Base-by-base conservation (phyloP, 129 eudicot species). In the Chrysanthemum makinoi region DNA sequence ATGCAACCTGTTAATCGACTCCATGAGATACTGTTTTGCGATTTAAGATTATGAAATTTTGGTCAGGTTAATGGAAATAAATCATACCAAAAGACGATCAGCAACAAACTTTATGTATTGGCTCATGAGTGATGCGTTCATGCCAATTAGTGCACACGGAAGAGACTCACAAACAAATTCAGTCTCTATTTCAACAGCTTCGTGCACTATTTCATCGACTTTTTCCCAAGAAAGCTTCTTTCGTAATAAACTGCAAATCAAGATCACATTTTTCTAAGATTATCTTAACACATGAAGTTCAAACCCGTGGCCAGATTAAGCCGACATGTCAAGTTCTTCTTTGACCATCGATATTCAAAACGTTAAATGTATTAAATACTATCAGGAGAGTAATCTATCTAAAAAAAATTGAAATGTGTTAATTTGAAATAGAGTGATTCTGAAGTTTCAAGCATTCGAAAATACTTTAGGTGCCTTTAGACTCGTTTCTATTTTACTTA, bases 61-160 rank as follows among this genome's bases (percentile, higher is more conserved):
- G 57, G 57, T 52, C n/a, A 52, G 3, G 20, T 63, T 6, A 63
- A 15, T 11, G 55, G 54, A 64, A 12, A 47, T 26, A 47, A 65
- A 61, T 46, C 72, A 15, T 80, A 88, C 97, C 97, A 91, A 80
- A 44, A 91, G 85, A 20, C 85, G 83, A 75, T 88, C 96, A 71
- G 96, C 96, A 59, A 87, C 91, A 69, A 91, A 88, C 77, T 91
- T 84, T 26, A 91, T 88, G 73, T 91, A 91, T 67, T 86, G 95
- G 76, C 95, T 86, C 97, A 91, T 91, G 30, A 91, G 80, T 15
- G 71, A 62, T 39, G 95, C 76, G 49, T 91, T 91, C 97, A 91
- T 91, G 78, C 97, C 97, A 75, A 91, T 84, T 20, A 91, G 75
- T 20, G 87, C 91, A 68, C 95, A 87, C 0, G 97, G 97, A 22